These are phyloP conservation scores for Pseudogymnoascus sp. DNA, from an alignment of 2,329 filamentous ascomycete species.

Conservation along the genomic window DNA sequence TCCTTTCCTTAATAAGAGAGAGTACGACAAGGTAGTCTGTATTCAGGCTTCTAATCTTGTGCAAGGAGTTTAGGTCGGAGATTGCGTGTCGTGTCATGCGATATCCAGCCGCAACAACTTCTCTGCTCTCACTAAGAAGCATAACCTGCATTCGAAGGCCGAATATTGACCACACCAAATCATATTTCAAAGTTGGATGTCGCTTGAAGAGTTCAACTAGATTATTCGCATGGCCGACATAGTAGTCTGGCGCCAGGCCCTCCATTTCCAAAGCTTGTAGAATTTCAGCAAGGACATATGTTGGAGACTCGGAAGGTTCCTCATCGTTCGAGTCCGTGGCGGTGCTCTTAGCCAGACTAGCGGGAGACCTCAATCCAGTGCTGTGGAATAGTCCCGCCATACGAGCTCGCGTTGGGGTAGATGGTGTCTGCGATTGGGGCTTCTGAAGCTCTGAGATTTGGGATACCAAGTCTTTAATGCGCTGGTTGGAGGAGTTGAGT, in stretches of 20 bases:
- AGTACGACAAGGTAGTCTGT: conserved; percentile 89
- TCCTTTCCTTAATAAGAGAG: conserved; percentile 89
- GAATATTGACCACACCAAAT: conserved; percentile 92
- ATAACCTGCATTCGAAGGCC: conserved; percentile 89
- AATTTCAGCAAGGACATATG: conserved; percentile 81
- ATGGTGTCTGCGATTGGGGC: conserved; percentile 33
- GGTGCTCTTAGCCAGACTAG: conserved; percentile 45
- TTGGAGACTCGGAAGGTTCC: conserved; percentile 74
- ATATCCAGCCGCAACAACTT: conserved; percentile 92
- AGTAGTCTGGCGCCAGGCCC: conserved; percentile 87
- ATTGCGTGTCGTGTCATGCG: conserved; percentile 90
- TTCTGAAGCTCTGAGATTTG: conserved; percentile 53
- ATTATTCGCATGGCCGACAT: conserved; percentile 84
- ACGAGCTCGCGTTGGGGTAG: conserved; percentile 41
- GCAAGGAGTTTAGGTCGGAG: conserved; percentile 80
- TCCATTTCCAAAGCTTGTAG: conserved; percentile 82
- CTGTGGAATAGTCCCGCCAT: conserved; percentile 40
- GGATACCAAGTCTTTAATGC: conserved; percentile 52
- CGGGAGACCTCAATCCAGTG: conserved; percentile 47
- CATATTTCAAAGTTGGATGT: conserved; percentile 89
- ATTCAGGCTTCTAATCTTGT: conserved; percentile 78
- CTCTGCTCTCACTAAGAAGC: conserved; percentile 89
- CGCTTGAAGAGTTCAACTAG: conserved; percentile 95
- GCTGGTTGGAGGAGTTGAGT: conserved; percentile 76
- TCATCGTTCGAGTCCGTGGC: conserved; percentile 56